Conservation (phyloP, 495 filamentous ascomycete species). For the Cryomyces antarcticus region DNA sequence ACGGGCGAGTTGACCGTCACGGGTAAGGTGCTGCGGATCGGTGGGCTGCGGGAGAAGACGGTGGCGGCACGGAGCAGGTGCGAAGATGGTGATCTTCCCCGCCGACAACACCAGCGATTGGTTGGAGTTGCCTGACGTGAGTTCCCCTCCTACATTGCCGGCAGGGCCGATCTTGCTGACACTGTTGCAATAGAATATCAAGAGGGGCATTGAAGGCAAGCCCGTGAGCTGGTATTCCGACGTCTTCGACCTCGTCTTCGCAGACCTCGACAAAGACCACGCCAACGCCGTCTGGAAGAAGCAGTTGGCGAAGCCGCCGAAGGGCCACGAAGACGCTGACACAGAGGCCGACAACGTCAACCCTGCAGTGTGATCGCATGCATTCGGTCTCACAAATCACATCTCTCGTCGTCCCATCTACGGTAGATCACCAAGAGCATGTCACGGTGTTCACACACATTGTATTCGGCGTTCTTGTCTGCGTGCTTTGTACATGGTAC, state of each 20-base stretch:
- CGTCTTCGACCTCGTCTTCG: conserved; percentile 82
- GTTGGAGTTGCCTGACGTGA: conserved; percentile 91
- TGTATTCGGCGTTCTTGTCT: too few species aligned
- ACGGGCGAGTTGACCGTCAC: conserved; percentile 96
- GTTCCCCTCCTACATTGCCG: conserved; percentile 13
- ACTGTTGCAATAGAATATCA: conserved; percentile 58
- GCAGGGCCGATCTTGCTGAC: conserved; percentile 17
- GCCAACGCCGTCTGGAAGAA: conserved; percentile 58
- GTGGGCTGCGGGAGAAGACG: conserved; percentile 94
- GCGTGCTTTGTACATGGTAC: too few species aligned
- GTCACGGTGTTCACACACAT: too few species aligned
- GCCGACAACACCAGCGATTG: conserved; percentile 88
- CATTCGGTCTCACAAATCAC: too few species aligned
- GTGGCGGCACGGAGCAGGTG: conserved; percentile 88
- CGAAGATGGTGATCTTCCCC: conserved; percentile 89
- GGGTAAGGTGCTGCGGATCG: conserved; percentile 91
- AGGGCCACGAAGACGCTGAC: conserved; percentile 26
- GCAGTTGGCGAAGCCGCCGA: conserved; percentile 37
- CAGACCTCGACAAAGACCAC: conserved; percentile 48
- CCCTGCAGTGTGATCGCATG: too few species aligned
- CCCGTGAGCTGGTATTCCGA: conserved; percentile 87
- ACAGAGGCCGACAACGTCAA: conserved; percentile 11
- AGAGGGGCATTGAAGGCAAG: conserved; percentile 76
- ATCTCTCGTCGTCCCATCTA: too few species aligned
- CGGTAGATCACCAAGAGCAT: too few species aligned